Conservation (phyloP, 2,329 filamentous ascomycete genomes). For the Neofusicoccum ribis region DNA sequence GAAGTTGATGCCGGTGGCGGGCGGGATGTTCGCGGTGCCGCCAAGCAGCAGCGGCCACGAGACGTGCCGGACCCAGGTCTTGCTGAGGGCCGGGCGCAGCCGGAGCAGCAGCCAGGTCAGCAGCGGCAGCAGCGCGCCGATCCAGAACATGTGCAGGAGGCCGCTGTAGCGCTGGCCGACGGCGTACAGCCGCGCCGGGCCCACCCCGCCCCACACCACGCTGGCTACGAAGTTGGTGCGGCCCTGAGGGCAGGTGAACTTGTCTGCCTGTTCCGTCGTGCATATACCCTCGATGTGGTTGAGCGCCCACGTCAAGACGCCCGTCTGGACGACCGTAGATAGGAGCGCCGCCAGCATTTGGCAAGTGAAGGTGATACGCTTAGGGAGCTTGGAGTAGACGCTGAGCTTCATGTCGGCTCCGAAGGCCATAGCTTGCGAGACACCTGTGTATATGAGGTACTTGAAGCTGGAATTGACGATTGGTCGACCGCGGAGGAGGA, state of each 20-base stretch:
- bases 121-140: slow-evolving; percentile 64
- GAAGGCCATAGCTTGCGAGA: slow-evolving; percentile 11
- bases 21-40: slow-evolving; percentile 47
- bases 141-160: slow-evolving; percentile 71
- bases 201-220: slow-evolving; percentile 64
- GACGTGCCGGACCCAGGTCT: slow-evolving; percentile 67
- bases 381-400: slow-evolving; percentile 58
- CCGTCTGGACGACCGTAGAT: slow-evolving; percentile 66
- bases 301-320: slow-evolving; percentile 60
- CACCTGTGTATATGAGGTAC: slow-evolving; percentile 20
- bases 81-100: slow-evolving; percentile 64
- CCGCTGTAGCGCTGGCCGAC: slow-evolving; percentile 61
- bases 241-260: slow-evolving; percentile 59
- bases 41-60: slow-evolving; percentile 40
- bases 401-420: slow-evolving; percentile 36
- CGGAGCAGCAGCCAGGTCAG: slow-evolving; percentile 62
- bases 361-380: slow-evolving; percentile 66
- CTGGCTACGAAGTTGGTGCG: slow-evolving; percentile 68
- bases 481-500: slow-evolving; percentile 50
- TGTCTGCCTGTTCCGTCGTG: slow-evolving; percentile 32
- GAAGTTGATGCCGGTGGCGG: slow-evolving; percentile 70
- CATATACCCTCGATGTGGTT: slow-evolving; percentile 65
- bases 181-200: slow-evolving; percentile 69
- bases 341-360: slow-evolving; percentile 67
- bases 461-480: slow-evolving; percentile 56